Percentiles rank a stretch among this genome's conserved stretches.
Evolutionary conservation across 257 asterid species (phyloP).

Genomic region (Nicotiana benthamiana): DNA sequence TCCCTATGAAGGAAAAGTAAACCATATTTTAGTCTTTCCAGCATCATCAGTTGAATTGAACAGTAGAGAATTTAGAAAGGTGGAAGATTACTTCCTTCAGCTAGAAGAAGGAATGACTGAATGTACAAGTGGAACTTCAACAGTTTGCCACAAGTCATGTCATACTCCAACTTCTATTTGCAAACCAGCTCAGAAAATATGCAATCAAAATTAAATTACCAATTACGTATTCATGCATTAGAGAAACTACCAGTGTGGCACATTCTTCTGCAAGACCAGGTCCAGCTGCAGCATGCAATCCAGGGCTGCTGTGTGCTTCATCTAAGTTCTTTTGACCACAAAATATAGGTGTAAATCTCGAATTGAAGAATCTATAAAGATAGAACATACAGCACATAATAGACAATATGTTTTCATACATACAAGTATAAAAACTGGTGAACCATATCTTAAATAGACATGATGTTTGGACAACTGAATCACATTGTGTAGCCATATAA

Average conservation of each 20-base stretch:
- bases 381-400: background rate
- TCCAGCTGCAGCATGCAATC: constrained; percentile 97
- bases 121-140: constrained; percentile 2
- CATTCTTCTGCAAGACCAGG: constrained; percentile 92
- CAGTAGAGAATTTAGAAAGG: background rate
- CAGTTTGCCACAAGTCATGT: background rate
- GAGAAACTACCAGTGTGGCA: constrained; percentile 24
- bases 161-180: background rate
- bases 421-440: background rate
- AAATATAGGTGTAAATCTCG: constrained; percentile 2
- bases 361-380: background rate
- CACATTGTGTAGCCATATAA: no score
- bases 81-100: background rate
- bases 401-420: background rate
- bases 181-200: background rate
- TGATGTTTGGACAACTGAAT: background rate
- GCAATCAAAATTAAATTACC: background rate
- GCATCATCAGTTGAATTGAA: background rate
- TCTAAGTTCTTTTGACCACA: constrained; percentile 64
- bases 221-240: background rate
- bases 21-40: background rate
- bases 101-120: background rate
- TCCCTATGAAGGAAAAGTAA: constrained; percentile 42
- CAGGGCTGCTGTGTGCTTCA: constrained; percentile 93
- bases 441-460: background rate